phyloP scores from a whole-genome alignment of 495 filamentous ascomycete species.

The Umbilicaria muhlenbergii region DNA sequence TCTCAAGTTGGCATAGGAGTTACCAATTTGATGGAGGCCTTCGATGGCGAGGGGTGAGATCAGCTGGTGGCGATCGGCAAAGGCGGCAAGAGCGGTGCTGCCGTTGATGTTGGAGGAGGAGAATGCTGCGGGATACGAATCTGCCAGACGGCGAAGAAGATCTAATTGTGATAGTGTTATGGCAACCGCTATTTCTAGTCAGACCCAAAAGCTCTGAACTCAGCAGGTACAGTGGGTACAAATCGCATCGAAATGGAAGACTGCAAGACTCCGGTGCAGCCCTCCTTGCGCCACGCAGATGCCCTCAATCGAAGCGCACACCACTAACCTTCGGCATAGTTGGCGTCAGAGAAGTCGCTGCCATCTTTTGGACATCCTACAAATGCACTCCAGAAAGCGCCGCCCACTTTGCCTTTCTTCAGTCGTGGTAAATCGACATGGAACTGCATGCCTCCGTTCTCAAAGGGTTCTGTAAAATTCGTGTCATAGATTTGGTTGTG shows the following conservation, averaged over 20 bases:
- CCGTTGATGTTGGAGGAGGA: conserved; percentile 39
- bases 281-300: too few relatives aligned
- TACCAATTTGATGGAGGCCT: conserved; percentile 90
- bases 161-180: conserved; percentile 75
- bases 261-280: too few relatives aligned
- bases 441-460: conserved; percentile 42
- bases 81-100: conserved; percentile 41
- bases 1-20: conserved; percentile 62
- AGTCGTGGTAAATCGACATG: conserved; percentile 74
- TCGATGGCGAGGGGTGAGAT: conserved; percentile 71
- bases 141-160: conserved; percentile 51
- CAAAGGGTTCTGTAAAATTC: conserved; percentile 56
- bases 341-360: conserved; percentile 54
- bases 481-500: conserved; percentile 63
- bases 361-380: conserved; percentile 59
- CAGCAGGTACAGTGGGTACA: neutral
- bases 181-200: conserved; percentile 35
- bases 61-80: conserved; percentile 36
- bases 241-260: neutral
- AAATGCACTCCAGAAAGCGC: conserved; percentile 88
- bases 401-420: conserved; percentile 30
- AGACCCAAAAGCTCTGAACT: too few relatives aligned
- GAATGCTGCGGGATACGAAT: conserved; percentile 55
- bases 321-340: conserved; percentile 40
- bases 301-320: too few relatives aligned